These are phyloP conservation scores for Hypomontagnella submonticulosa DNA, from an alignment of 495 filamentous ascomycete species.

Conservation along the genomic window DNA sequence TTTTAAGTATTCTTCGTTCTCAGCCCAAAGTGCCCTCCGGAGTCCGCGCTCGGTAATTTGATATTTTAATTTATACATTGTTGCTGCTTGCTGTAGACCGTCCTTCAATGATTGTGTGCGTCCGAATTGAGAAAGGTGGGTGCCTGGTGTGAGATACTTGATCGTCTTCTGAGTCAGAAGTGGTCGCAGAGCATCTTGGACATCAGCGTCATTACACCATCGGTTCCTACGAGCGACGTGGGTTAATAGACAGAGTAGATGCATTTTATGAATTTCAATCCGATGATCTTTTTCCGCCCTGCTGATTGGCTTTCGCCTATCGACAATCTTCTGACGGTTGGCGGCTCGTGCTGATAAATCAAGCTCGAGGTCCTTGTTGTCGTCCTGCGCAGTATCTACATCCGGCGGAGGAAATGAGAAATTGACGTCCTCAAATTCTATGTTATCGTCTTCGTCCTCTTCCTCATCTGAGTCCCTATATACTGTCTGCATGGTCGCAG, in stretches of 20 bases:
- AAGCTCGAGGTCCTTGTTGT: conserved; percentile 68
- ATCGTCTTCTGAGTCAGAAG: conserved; percentile 70
- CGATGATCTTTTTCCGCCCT: conserved; percentile 76
- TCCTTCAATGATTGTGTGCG: conserved; percentile 78
- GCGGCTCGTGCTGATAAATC: conserved; percentile 58
- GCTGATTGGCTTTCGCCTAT: conserved; percentile 70
- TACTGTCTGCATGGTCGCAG: conserved; percentile 38
- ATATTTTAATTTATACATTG: conserved; percentile 74
- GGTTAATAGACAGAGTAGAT: conserved; percentile 81
- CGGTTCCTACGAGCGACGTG: conserved; percentile 80
- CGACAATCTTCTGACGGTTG: conserved; percentile 41
- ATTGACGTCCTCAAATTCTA: conserved; percentile 52
- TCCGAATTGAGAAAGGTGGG: conserved; percentile 73
- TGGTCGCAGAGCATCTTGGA: conserved; percentile 69
- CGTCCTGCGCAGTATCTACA: conserved; percentile 47
- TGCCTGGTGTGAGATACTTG: conserved; percentile 70
- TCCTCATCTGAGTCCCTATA: conserved; percentile 49
- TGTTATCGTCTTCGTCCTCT: conserved; percentile 43
- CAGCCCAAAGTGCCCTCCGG: conserved; percentile 76
- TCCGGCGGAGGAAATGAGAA: conserved; percentile 39
- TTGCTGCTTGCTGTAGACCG: conserved; percentile 75
- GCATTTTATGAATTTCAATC: conserved; percentile 83
- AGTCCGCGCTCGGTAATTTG: conserved; percentile 76
- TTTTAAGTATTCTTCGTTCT: conserved; percentile 68
- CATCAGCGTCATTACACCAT: conserved; percentile 85